Conservation (phyloP, 768 basidiomycete genomes). For the Mycena polygramma region DNA sequence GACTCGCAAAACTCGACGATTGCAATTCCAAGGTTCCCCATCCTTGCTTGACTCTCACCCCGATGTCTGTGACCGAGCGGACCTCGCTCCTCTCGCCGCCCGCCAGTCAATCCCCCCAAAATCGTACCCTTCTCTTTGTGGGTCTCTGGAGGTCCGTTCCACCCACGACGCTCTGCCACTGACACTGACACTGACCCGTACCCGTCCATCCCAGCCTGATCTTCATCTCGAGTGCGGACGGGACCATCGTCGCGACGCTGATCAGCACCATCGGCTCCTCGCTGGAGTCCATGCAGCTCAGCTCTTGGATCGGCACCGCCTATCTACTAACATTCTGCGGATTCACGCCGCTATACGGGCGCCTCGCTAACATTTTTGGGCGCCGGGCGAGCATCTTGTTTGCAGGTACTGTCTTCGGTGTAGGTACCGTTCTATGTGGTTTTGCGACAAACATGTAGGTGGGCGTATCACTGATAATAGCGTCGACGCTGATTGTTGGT, state of each 20-base stretch:
- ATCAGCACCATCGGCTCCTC: conserved; percentile 71
- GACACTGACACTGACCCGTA: too few species aligned
- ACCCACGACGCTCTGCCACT: too few species aligned
- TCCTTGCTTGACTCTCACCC: too few species aligned
- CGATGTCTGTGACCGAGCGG: too few species aligned
- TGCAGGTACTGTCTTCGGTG: conserved; percentile 70
- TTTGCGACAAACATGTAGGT: conserved; percentile 53
- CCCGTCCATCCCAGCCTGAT: conserved; percentile 13
- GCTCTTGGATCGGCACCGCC: conserved; percentile 75
- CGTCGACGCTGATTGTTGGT: not conserved
- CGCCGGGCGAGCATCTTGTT: conserved; percentile 71
- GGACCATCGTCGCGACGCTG: conserved; percentile 73
- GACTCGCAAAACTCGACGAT: too few species aligned
- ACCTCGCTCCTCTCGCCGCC: too few species aligned
- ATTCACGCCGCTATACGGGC: conserved; percentile 76
- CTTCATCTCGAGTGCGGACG: conserved; percentile 39
- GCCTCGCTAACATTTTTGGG: conserved; percentile 60
- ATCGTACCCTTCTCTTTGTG: too few species aligned
- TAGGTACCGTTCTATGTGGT: conserved; percentile 74
- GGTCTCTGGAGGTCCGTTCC: too few species aligned
- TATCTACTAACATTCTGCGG: conserved; percentile 74
- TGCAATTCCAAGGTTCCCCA: too few species aligned
- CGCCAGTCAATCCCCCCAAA: too few species aligned
- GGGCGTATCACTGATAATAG: not conserved
- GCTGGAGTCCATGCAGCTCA: conserved; percentile 65